Percentiles rank a stretch among this genome's conserved stretches.
Conservation (phyloP, 2,329 filamentous ascomycete species). For the Lachnellula subtilissima region DNA sequence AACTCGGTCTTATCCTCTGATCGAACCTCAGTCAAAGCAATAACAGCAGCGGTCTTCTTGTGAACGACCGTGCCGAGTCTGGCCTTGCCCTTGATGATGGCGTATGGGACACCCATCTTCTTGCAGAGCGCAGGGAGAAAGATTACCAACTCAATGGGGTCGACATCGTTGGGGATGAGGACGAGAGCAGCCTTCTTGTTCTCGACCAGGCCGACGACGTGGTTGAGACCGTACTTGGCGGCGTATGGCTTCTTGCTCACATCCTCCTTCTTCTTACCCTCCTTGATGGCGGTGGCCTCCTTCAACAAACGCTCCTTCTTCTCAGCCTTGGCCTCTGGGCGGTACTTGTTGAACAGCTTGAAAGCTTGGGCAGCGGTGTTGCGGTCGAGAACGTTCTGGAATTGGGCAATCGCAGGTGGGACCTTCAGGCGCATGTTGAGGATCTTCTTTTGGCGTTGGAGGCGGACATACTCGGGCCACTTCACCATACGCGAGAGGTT, state of each 20-base stretch:
- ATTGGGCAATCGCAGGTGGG: conserved; percentile 93
- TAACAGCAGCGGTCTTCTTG: conserved; percentile 99
- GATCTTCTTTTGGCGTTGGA: conserved; percentile 83
- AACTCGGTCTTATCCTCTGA: conserved; percentile 98
- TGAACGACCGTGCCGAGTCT: conserved; percentile 97
- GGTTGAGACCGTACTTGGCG: conserved; percentile 99
- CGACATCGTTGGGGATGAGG: conserved; percentile 98
- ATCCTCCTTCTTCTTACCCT: conserved; percentile 99
- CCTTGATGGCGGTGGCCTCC: conserved; percentile 95
- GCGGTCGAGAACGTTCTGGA: conserved; percentile 94
- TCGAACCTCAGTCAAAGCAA: conserved; percentile 94
- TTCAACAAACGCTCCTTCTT: conserved; percentile 99
- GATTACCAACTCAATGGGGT: conserved; percentile 98
- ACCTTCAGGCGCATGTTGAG: conserved; percentile 98
- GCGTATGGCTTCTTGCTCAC: conserved; percentile 99
- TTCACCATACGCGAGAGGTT: conserved; percentile 98
- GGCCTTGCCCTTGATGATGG: conserved; percentile 99
- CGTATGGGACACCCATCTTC: conserved; percentile 99
- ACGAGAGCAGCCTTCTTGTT: conserved; percentile 99
- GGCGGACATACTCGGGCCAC: conserved; percentile 99
- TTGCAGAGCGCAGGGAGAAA: conserved; percentile 98
- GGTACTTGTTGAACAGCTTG: conserved; percentile 99
- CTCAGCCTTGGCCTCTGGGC: conserved; percentile 96
- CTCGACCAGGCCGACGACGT: conserved; percentile 94
- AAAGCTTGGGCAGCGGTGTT: conserved; percentile 95